These are phyloP conservation scores for Didymellaceae sp. DNA, from an alignment of 2,329 filamentous ascomycete genomes.

Conservation along the genomic window DNA sequence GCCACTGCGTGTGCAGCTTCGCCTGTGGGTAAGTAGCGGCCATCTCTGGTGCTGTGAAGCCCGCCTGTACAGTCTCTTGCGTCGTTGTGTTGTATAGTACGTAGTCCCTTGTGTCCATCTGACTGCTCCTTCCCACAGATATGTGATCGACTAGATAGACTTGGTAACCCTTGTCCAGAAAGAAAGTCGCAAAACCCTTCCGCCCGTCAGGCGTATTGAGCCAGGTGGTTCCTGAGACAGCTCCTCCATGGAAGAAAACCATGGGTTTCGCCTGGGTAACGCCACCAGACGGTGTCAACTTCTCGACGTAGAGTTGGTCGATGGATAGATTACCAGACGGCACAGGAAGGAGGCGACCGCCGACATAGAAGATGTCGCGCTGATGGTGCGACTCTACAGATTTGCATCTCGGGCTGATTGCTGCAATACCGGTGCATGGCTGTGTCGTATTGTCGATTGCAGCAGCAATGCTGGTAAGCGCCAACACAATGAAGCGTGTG, in stretches of 20 bases:
- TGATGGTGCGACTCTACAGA: not conserved
- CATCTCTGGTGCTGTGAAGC: constrained; percentile 13
- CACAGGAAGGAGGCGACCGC: constrained; percentile 10
- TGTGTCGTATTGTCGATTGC: not conserved
- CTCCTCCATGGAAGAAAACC: constrained; percentile 23
- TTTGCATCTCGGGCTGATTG: not conserved
- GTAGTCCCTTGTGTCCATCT: constrained; percentile 5
- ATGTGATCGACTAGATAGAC: constrained; percentile 59
- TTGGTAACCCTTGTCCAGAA: constrained; percentile 48
- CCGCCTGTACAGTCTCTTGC: constrained; percentile 1
- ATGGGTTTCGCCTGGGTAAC: constrained; percentile 2
- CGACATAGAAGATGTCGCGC: constrained; percentile 24
- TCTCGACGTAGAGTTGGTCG: constrained; percentile 14
- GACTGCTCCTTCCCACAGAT: constrained; percentile 47
- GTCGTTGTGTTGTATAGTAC: constrained; percentile 2
- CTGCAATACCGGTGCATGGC: not conserved
- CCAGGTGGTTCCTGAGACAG: constrained; percentile 30
- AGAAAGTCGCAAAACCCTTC: constrained; percentile 12
- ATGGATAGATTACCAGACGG: not conserved
- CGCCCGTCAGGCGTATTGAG: constrained; percentile 50
- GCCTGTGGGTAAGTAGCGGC: constrained; percentile 46
- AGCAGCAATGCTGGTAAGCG: not conserved
- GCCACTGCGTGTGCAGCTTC: constrained; percentile 53
- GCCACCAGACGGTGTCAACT: constrained; percentile 10
- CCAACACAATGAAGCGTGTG: not conserved